Evolutionary conservation across 1,139 yeast species (phyloP).

Genomic region (Hansenula lynferdii): DNA sequence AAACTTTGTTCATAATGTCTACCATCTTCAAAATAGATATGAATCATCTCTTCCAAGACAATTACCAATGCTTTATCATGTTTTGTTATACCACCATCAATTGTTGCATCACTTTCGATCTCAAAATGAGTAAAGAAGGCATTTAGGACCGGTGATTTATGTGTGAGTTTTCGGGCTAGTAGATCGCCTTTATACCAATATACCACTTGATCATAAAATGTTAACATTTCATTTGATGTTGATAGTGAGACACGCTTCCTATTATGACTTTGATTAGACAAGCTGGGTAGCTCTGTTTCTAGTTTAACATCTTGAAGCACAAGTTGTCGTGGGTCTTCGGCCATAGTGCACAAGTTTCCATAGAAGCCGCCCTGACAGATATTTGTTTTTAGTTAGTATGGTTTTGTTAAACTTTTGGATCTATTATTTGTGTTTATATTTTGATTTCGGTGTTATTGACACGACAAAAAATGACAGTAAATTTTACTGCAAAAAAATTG

Average conservation of each 20-base stretch:
- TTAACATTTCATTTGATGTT: slow-evolving; percentile 22
- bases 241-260: background rate
- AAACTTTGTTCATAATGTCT: slow-evolving; percentile 52
- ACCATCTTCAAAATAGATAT: slow-evolving; percentile 57
- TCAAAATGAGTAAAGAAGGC: slow-evolving; percentile 47
- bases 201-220: slow-evolving; percentile 29
- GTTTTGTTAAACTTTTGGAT: too few species aligned
- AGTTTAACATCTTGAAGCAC: background rate
- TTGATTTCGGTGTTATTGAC: background rate
- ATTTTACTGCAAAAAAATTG: background rate
- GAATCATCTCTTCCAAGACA: slow-evolving; percentile 44
- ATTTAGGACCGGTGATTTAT: slow-evolving; percentile 40
- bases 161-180: slow-evolving; percentile 43
- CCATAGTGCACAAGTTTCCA: too few species aligned
- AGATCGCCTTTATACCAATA: slow-evolving; percentile 46
- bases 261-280: background rate
- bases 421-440: too few species aligned
- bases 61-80: slow-evolving; percentile 39
- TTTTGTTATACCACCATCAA: slow-evolving; percentile 2
- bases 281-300: background rate
- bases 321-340: too few species aligned
- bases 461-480: background rate
- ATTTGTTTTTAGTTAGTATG: too few species aligned
- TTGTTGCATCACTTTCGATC: slow-evolving; percentile 3
- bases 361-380: too few species aligned